Base-by-base conservation (phyloP, 2,329 filamentous ascomycete genomes). In the Venturia asperata region DNA sequence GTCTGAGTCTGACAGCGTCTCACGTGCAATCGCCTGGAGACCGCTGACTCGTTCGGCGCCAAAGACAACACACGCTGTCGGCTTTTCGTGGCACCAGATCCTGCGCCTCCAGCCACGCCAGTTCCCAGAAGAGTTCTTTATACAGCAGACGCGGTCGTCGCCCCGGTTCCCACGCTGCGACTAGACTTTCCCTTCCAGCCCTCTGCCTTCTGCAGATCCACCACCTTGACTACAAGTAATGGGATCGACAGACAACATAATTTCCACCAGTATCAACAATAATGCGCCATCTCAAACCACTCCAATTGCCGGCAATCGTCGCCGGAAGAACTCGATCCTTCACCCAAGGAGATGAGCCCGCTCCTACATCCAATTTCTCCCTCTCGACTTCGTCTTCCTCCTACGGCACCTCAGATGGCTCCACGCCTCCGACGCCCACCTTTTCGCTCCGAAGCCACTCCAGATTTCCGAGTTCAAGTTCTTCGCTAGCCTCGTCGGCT, bases 391-490 rank as follows among this genome's bases (percentile, higher is more conserved):
- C 49, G 15, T 27, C 47, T 24, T 65, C 67, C 47, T 62, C 43
- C 19, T 61, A 45, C 69, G 86, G 83, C 21, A 81, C 81, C 13
- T 91, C 89, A 24, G 88, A 89, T 69, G 79, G 87, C 69, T 84
- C 85, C 15, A 87, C 88, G 24, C 89, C 89, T 63, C 78, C 87
- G 45, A 90, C 88, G 52, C 87, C 89, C 27, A 89, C 86, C 21
- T 90, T 89, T 72, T 87, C 86, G 61, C 70, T 73, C 61, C 83
- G 63, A n/a, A 47, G 83, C 42, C 86, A 89, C 74, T 77, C 83
- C 61, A 83, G 86, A 70, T 85, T 84, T 70, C 83, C 87, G 30
- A 93, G 90, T 77, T 94, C 91, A 0, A 82, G 83, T 37, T 96
- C 92, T 1, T 96, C 92, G 5, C 80, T 91, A 65, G 87, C 89